Base-by-base conservation (phyloP, 331 rosid genomes). In the Telfairia occidentalis region DNA sequence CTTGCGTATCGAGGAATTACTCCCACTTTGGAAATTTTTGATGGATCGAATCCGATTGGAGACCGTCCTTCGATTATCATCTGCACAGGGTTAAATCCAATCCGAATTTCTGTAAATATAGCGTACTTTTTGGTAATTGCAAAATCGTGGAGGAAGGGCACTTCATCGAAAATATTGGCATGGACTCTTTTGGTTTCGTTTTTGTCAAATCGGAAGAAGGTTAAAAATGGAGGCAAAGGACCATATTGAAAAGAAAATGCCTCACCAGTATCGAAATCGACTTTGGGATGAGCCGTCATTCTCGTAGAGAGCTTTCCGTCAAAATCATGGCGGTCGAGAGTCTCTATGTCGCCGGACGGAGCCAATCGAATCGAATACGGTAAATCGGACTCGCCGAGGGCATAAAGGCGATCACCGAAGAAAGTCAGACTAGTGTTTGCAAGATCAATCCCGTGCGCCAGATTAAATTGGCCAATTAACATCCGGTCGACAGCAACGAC, bases 211-310 rank as follows among this genome's bases (percentile, higher is more conserved):
- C 85, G 82, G 57, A 94, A 94, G 77, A 81, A 94, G 0, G 97
- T 91, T 9, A 94, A 83, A 24, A 89, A 94, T 0, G 98, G 97
- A 3, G 92, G 98, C 2, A 87, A 13, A 0, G 92, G 96, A 5
- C 96, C 87, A 74, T 87, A 90, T 10, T 92, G 89, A 38, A 91
- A 94, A 7, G 96, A 92, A 16, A 94, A 94, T 19, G 92, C 63
- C 74, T 94, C 96, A 0, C 90, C 89, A 0, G 92, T 83, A 1
- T 83, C 89, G 0, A 82, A 81, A 46, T 94, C 98, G 0, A 85
- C 5, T 52, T 94, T 94, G 1, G 98, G 97, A 53, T 94, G 96
- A 0, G 98, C 97, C 1, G 98, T 91, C 90, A 94, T 91, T 69
- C 89, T 91, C 76, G 82, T 54, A 18, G 2, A 64, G 2, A 94